Evolutionary conservation across 306 rosid genomes (phyloP).

Genomic region (Dryas alaskensis): DNA sequence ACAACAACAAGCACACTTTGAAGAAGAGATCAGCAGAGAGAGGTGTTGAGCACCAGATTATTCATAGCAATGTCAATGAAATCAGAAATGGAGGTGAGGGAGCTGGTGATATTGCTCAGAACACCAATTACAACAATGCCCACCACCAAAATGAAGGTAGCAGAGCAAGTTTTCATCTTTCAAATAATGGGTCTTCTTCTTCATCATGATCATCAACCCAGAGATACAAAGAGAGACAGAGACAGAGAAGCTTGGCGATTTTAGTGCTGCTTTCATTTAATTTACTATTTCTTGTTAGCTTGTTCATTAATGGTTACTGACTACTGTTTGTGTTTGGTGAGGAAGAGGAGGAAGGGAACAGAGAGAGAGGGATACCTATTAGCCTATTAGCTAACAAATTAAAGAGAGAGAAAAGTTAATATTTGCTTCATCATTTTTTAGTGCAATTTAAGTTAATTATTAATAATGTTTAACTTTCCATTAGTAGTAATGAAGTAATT

Average conservation of each 20-base stretch:
- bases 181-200: conserved; percentile 46
- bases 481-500: not conserved
- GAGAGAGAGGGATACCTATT: not conserved
- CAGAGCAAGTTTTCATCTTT: conserved; percentile 42
- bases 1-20: conserved; percentile 72
- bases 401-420: not conserved
- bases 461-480: conserved; percentile 1
- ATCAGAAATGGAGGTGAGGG: not conserved
- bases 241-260: not conserved
- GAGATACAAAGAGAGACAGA: not conserved
- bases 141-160: conserved; percentile 31
- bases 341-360: not conserved
- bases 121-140: conserved; percentile 3
- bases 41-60: not conserved
- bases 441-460: not conserved
- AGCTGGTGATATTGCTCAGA: not conserved
- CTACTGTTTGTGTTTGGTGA: not conserved
- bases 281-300: not conserved
- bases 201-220: conserved; percentile 26
- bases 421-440: not conserved
- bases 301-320: not conserved
- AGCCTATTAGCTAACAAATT: not conserved
- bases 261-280: too few relatives aligned
- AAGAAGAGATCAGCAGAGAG: conserved; percentile 39
- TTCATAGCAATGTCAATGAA: not conserved